These are phyloP conservation scores for Leccinum subrobustum DNA, from an alignment of 1,284 basidiomycete genomes.

Conservation along the genomic window DNA sequence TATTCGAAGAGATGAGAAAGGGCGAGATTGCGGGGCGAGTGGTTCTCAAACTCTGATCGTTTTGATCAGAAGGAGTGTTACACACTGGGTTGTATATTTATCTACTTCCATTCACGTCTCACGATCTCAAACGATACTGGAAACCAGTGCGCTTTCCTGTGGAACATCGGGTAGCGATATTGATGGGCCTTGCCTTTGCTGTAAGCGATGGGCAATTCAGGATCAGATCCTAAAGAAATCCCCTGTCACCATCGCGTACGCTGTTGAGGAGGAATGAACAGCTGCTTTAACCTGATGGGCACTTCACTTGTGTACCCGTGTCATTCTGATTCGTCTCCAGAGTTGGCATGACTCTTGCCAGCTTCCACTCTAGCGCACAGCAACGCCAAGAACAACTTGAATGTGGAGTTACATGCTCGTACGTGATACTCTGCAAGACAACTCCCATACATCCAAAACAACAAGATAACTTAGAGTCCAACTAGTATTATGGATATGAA, in stretches of 20 bases:
- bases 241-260: background rate
- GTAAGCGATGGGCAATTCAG: background rate
- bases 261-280: background rate
- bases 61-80: background rate
- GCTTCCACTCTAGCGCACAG: too few relatives aligned
- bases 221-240: background rate
- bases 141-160: background rate
- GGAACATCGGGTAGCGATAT: background rate
- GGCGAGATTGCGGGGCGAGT: slow-evolving; percentile 38
- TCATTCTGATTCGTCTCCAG: background rate
- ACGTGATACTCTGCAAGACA: background rate
- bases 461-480: background rate
- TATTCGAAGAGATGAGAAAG: slow-evolving; percentile 34
- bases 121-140: background rate
- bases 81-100: background rate
- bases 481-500: background rate
- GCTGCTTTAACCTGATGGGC: background rate
- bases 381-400: background rate
- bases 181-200: background rate
- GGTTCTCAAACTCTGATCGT: slow-evolving; percentile 31
- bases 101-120: background rate
- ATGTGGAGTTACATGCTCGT: background rate
- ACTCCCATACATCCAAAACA: background rate
- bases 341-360: background rate
- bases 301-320: background rate